A percentile compares a stretch with the other conserved stretches of the same genome.
Evolutionary conservation across 129 eudicot species (phyloP).

Genomic region (Saussurea involucrata): DNA sequence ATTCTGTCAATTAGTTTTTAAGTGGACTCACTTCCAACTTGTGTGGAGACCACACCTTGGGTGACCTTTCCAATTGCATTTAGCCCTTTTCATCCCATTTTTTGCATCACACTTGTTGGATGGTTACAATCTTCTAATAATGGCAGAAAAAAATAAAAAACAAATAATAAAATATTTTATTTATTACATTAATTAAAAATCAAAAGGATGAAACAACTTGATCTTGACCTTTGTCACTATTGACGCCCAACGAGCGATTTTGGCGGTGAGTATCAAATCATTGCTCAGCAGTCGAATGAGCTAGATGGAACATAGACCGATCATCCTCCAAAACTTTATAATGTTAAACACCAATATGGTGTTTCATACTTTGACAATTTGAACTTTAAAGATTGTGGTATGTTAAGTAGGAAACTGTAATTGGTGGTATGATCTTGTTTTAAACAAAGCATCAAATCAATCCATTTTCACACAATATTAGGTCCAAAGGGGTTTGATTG

Average conservation of each 20-base stretch:
- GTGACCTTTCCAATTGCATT: slow-evolving; percentile 28
- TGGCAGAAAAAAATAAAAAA: neutral
- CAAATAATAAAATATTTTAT: neutral
- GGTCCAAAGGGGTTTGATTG: neutral
- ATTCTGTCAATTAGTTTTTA: neutral
- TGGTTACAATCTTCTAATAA: neutral
- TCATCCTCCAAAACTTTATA: neutral
- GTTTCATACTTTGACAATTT: neutral
- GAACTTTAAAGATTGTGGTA: neutral
- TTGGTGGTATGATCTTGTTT: neutral
- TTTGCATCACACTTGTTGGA: neutral
- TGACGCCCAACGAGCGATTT: neutral
- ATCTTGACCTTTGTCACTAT: neutral
- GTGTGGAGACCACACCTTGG: slow-evolving; percentile 15
- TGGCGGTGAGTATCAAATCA: neutral
- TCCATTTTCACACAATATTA: neutral
- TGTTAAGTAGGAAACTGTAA: neutral
- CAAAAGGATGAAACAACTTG: neutral
- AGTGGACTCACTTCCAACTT: slow-evolving; percentile 13
- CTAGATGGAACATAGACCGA: neutral
- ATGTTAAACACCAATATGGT: neutral
- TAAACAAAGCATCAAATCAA: neutral
- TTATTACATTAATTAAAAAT: neutral
- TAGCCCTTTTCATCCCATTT: slow-evolving; percentile 2
- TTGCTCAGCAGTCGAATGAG: neutral